Evolutionary conservation across 176 grass and related monocot species (phyloP).

Genomic region (Cenchrus purpureus): DNA sequence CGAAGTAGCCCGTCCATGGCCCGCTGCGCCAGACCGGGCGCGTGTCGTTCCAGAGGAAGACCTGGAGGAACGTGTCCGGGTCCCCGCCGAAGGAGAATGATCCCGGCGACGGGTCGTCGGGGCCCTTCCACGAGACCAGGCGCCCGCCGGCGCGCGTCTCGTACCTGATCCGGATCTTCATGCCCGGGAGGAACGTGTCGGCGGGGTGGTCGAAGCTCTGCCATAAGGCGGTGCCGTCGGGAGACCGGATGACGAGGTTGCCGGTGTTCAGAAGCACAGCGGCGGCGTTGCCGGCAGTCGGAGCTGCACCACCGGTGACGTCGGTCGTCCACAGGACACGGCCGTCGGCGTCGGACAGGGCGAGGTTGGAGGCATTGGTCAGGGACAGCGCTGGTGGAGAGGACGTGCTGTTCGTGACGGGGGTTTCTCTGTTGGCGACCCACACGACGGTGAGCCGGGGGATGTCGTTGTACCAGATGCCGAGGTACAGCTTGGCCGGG

Average conservation of each 20-base stretch:
- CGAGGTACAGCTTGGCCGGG: slow-evolving; percentile 22
- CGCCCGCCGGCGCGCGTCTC: background rate
- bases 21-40: background rate
- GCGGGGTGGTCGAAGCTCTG: slow-evolving; percentile 48
- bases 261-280: slow-evolving; percentile 25
- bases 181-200: slow-evolving; percentile 43
- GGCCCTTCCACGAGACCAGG: slow-evolving; percentile 36
- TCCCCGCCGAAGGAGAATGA: slow-evolving; percentile 19
- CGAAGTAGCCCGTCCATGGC: slow-evolving; percentile 35
- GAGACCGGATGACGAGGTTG: slow-evolving; percentile 41
- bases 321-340: slow-evolving; percentile 42
- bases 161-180: slow-evolving; percentile 22
- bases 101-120: slow-evolving; percentile 36
- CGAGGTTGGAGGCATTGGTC: slow-evolving; percentile 22
- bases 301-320: background rate
- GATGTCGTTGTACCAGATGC: slow-evolving; percentile 48
- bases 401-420: background rate
- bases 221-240: slow-evolving; percentile 30
- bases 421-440: slow-evolving; percentile 35
- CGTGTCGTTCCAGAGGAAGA: slow-evolving; percentile 12
- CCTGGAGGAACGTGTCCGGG: background rate
- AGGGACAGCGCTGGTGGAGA: background rate
- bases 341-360: slow-evolving; percentile 17
- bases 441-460: slow-evolving; percentile 10
- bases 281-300: background rate